phyloP scores from a whole-genome alignment of 2,329 filamentous ascomycete genomes.

The Paramyrothecium roridum region DNA sequence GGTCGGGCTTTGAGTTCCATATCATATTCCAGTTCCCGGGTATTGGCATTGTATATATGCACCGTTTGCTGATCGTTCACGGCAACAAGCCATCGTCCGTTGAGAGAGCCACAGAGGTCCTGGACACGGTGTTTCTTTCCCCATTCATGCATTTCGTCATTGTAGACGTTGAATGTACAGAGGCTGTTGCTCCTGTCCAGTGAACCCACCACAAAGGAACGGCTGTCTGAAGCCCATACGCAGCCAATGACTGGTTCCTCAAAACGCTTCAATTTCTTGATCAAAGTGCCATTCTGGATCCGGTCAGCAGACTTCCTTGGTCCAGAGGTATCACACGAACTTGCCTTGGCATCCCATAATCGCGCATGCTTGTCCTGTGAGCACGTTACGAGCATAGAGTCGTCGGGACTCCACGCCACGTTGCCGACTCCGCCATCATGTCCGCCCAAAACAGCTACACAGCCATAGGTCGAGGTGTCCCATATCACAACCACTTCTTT shows the following conservation, averaged over 20 bases:
- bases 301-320: conserved; percentile 12
- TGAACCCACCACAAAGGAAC: conserved; percentile 75
- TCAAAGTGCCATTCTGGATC: conserved; percentile 56
- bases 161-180: conserved; percentile 66
- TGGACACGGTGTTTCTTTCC: conserved; percentile 71
- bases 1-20: conserved; percentile 63
- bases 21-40: conserved; percentile 71
- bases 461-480: conserved; percentile 64
- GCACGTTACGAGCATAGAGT: conserved; percentile 81
- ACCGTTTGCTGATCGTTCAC: conserved; percentile 69
- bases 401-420: conserved; percentile 88
- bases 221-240: conserved; percentile 79
- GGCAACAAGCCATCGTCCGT: conserved; percentile 77
- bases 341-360: conserved; percentile 70
- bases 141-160: conserved; percentile 63
- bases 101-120: conserved; percentile 77
- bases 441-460: conserved; percentile 52
- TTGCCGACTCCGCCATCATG: conserved; percentile 74
- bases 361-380: conserved; percentile 70
- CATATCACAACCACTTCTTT: conserved; percentile 78
- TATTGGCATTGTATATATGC: conserved; percentile 78
- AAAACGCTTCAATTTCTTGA: conserved; percentile 66
- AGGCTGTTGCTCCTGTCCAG: conserved; percentile 66
- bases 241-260: conserved; percentile 84
- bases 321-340: neutral